Conservation (phyloP, 768 basidiomycete genomes). For the Pisolithus albus region DNA sequence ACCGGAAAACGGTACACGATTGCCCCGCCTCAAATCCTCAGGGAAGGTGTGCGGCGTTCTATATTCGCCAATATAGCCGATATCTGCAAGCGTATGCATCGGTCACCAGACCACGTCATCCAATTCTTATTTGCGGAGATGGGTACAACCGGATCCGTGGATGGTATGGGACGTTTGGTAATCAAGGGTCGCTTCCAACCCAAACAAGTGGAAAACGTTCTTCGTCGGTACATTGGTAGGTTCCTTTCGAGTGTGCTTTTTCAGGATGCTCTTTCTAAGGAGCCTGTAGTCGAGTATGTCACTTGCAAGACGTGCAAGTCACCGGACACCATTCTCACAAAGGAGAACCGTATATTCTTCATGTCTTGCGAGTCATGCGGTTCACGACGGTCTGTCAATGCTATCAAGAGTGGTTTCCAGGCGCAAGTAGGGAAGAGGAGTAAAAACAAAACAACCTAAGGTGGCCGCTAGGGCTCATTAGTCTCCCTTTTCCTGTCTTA, state of each 20-base stretch:
- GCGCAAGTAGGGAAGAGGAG: constrained; percentile 88
- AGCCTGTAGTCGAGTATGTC: constrained; percentile 81
- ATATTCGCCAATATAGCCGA: constrained; percentile 96
- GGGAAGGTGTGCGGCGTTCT: constrained; percentile 96
- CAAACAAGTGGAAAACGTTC: constrained; percentile 95
- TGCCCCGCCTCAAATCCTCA: constrained; percentile 86
- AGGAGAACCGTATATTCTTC: constrained; percentile 99
- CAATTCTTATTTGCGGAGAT: constrained; percentile 96
- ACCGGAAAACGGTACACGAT: constrained; percentile 94
- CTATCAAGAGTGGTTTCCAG: constrained; percentile 99
- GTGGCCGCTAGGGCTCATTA: not conserved
- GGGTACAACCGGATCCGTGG: constrained; percentile 95
- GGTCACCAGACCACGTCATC: constrained; percentile 96
- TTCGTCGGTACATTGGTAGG: constrained; percentile 93
- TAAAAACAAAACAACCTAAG: constrained; percentile 68
- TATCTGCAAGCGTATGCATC: constrained; percentile 98
- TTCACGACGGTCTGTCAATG: constrained; percentile 82
- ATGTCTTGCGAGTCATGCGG: constrained; percentile 91
- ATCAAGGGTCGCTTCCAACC: constrained; percentile 99
- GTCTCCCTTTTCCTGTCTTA: too few relatives aligned
- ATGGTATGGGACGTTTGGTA: constrained; percentile 84
- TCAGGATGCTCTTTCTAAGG: not conserved
- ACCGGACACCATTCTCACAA: constrained; percentile 90
- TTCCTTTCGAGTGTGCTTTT: constrained; percentile 7
- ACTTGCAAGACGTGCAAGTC: constrained; percentile 99